Evolutionary conservation across 164 flowering plant species (phyloP).

Genomic region (Brasenia schreberi): DNA sequence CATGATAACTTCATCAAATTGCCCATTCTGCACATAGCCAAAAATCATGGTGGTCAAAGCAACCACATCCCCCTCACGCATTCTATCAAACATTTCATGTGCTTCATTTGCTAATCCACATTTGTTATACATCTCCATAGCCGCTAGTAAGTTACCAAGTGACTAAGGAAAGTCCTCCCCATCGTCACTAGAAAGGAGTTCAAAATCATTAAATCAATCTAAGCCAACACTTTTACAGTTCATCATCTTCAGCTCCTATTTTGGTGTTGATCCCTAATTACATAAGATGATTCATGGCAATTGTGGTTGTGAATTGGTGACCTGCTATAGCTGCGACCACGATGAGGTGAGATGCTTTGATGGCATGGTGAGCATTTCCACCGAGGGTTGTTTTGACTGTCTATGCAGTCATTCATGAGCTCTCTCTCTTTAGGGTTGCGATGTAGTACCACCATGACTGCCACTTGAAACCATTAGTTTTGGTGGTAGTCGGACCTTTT

Average conservation of each 20-base stretch:
- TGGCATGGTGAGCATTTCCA: constrained; percentile 43
- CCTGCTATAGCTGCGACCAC: constrained; percentile 56
- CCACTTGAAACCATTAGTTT: too few species aligned
- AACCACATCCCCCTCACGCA: too few species aligned
- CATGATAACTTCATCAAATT: too few species aligned
- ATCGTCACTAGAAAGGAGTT: background rate
- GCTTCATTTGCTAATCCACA: too few species aligned
- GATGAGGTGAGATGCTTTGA: constrained; percentile 39
- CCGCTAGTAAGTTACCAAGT: constrained; percentile 20
- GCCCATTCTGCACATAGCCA: too few species aligned
- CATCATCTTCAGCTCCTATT: constrained; percentile 1
- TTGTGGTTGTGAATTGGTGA: constrained; percentile 51
- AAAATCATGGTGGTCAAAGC: too few species aligned
- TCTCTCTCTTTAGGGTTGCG: too few species aligned
- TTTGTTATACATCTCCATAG: too few species aligned
- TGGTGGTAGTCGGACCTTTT: too few species aligned
- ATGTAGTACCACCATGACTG: too few species aligned
- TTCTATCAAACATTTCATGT: too few species aligned
- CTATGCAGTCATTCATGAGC: too few species aligned
- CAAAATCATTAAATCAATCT: background rate
- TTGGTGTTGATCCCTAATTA: constrained; percentile 37
- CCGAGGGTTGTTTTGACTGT: constrained; percentile 25
- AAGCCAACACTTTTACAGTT: constrained; percentile 1
- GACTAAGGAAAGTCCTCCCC: constrained; percentile 16
- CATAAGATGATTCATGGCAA: constrained; percentile 52